Base-by-base conservation (phyloP, 331 rosid species). In the Malus hybrid region DNA sequence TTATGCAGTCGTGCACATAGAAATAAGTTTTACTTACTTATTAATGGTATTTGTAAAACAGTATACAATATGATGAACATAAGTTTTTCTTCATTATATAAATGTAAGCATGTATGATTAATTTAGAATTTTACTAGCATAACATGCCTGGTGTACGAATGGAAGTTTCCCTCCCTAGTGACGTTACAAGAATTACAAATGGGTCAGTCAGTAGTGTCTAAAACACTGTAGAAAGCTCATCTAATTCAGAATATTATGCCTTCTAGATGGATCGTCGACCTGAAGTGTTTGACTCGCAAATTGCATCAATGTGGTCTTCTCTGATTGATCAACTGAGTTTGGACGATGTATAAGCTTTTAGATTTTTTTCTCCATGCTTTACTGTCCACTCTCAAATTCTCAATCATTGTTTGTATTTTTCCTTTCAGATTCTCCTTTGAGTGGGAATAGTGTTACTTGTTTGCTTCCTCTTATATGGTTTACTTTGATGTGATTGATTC, bases 231-330 rank as follows among this genome's bases (percentile, higher is more conserved):
- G 27, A 5, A 59, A 11, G 6, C 7, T 22, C 7, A 6, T 8
- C 8, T 12, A 14, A 28, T 10, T 63, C 15, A 3, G 60, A 73
- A 62, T 60, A 73, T 73, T 60, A 24, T 65, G 36, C 22, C 72
- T 65, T 65, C 72, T 65, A 75, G 72, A 74, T 44, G 0, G n/a
- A 24, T 13, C 27, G n/a, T 27, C 3, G 28, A 3, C 18, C 24
- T 8, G 22, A 19, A 55, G 65, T 60, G 27, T 36, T 70, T 36
- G 81, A 81, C 80, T 84, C 81, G 80, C 72, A 63, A 74, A 74
- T 56, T 84, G 69, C 76, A 67, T 10, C 31, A 31, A 62, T 84
- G 77, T 81, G 81, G 86, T 87, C 84, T 76, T 76, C 86, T 20
- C 54, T 60, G 73, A 66, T 66, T 73, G 55, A 69, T 71, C 72